These are phyloP conservation scores for Zasmidium angulare DNA, from an alignment of 2,329 filamentous ascomycete genomes.

Conservation along the genomic window DNA sequence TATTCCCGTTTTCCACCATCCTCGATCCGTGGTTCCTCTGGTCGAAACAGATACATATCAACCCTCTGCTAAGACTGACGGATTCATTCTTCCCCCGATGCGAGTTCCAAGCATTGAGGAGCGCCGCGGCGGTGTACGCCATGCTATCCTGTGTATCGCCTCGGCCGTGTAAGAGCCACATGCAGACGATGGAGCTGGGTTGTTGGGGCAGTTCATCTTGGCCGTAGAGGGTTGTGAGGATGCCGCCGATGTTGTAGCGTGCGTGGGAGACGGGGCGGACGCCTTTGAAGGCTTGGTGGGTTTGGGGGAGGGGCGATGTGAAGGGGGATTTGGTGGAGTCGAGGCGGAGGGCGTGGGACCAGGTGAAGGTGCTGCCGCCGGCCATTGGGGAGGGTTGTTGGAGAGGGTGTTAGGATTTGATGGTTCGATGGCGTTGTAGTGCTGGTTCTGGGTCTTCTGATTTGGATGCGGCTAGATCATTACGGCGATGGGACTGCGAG, in stretches of 20 bases:
- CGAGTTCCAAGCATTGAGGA: slow-evolving; percentile 67
- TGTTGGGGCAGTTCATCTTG: slow-evolving; percentile 66
- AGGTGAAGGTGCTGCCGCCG: slow-evolving; percentile 34
- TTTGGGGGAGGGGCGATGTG: slow-evolving; percentile 30
- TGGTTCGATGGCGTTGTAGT: too few relatives aligned
- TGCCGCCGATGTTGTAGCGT: slow-evolving; percentile 72
- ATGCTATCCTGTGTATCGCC: slow-evolving; percentile 70
- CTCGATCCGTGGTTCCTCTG: slow-evolving; percentile 88
- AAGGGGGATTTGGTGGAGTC: slow-evolving; percentile 34
- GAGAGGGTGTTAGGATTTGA: too few relatives aligned
- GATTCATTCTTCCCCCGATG: slow-evolving; percentile 34
- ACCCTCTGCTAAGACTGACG: slow-evolving; percentile 55
- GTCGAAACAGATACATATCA: slow-evolving; percentile 85
- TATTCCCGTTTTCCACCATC: slow-evolving; percentile 65
- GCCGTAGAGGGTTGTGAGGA: slow-evolving; percentile 78
- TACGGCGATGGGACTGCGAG: too few relatives aligned
- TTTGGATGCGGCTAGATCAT: too few relatives aligned
- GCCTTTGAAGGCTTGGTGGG: slow-evolving; percentile 32
- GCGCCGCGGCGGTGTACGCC: slow-evolving; percentile 68
- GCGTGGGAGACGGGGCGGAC: slow-evolving; percentile 57
- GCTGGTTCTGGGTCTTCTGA: too few relatives aligned
- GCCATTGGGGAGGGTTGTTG: slow-evolving; percentile 19
- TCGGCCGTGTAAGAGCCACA: slow-evolving; percentile 91
- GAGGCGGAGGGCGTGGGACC: slow-evolving; percentile 32
- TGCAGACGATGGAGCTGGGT: slow-evolving; percentile 62